These are phyloP conservation scores for Verruconis gallopava DNA, from an alignment of 2,329 filamentous ascomycete genomes.

Conservation along the genomic window DNA sequence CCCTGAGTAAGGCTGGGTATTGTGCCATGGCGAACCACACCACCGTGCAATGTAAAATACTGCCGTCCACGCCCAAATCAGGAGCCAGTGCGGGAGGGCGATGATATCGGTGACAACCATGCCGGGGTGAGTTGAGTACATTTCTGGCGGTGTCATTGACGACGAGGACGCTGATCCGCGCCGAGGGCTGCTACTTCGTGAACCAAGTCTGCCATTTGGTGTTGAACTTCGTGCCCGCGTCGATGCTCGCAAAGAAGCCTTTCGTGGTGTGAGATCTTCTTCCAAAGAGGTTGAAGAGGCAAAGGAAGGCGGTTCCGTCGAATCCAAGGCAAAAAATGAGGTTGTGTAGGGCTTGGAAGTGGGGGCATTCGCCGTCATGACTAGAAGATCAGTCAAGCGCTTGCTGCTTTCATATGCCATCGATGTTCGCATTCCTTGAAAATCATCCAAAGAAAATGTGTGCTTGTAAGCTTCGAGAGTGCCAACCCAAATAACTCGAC, in stretches of 20 bases:
- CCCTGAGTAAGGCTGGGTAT: constrained; percentile 60
- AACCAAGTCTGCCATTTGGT: not conserved
- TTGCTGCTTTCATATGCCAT: constrained; percentile 78
- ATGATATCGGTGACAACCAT: constrained; percentile 74
- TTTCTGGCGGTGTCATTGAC: constrained; percentile 36
- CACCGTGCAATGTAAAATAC: constrained; percentile 60
- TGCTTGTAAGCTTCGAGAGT: constrained; percentile 58
- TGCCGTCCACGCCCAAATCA: constrained; percentile 56
- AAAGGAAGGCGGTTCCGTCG: constrained; percentile 14
- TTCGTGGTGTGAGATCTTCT: constrained; percentile 5
- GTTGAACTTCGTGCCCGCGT: not conserved
- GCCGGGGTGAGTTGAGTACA: constrained; percentile 77
- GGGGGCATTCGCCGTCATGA: constrained; percentile 59
- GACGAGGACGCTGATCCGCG: not conserved
- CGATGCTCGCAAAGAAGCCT: constrained; percentile 7
- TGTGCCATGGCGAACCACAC: constrained; percentile 82
- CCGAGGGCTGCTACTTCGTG: not conserved
- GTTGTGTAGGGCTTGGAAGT: constrained; percentile 44
- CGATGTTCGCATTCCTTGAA: constrained; percentile 54
- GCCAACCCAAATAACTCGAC: constrained; percentile 75
- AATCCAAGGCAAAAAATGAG: constrained; percentile 42
- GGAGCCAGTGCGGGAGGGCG: constrained; percentile 54
- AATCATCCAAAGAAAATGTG: constrained; percentile 51
- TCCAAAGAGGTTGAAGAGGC: too few species aligned
- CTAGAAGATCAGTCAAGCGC: constrained; percentile 70